These are phyloP conservation scores for Leccinum ponderosum DNA, from an alignment of 1,284 basidiomycete species.

Conservation along the genomic window DNA sequence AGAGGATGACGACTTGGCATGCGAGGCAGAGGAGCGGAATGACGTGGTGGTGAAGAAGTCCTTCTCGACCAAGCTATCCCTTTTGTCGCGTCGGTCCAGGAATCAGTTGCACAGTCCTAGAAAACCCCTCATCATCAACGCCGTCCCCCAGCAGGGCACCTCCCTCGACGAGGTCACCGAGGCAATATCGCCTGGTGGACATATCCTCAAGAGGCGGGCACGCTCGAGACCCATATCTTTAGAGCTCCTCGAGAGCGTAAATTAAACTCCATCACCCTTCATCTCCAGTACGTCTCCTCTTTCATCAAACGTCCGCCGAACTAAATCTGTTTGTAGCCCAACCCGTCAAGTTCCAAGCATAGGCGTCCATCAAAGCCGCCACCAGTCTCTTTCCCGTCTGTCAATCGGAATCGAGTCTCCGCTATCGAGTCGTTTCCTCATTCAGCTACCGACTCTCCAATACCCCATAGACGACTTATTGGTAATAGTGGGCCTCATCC, in stretches of 20 bases:
- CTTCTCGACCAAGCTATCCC: constrained; percentile 25
- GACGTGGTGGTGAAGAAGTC: constrained; percentile 28
- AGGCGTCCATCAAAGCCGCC: constrained; percentile 16
- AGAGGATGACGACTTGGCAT: constrained; percentile 49
- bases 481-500: constrained; percentile 32
- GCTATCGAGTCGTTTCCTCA: constrained; percentile 19
- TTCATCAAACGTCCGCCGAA: not conserved
- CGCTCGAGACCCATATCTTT: constrained; percentile 67
- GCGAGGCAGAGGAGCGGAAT: constrained; percentile 44
- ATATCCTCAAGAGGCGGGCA: constrained; percentile 68
- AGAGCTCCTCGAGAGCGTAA: constrained; percentile 56
- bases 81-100: constrained; percentile 26
- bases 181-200: constrained; percentile 70
- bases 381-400: constrained; percentile 36
- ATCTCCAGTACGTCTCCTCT: constrained; percentile 39
- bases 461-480: constrained; percentile 46
- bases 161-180: constrained; percentile 56
- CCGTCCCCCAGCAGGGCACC: constrained; percentile 40
- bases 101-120: constrained; percentile 26
- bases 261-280: constrained; percentile 43
- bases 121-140: constrained; percentile 28
- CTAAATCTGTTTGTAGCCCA: constrained; percentile 20
- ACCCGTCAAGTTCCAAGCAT: constrained; percentile 17
- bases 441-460: constrained; percentile 42
- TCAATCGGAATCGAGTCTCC: constrained; percentile 24